A percentile compares a stretch with the other conserved stretches of the same genome.
Evolutionary conservation across 495 filamentous ascomycete genomes (phyloP).

Genomic region (Lindgomyces ingoldianus): DNA sequence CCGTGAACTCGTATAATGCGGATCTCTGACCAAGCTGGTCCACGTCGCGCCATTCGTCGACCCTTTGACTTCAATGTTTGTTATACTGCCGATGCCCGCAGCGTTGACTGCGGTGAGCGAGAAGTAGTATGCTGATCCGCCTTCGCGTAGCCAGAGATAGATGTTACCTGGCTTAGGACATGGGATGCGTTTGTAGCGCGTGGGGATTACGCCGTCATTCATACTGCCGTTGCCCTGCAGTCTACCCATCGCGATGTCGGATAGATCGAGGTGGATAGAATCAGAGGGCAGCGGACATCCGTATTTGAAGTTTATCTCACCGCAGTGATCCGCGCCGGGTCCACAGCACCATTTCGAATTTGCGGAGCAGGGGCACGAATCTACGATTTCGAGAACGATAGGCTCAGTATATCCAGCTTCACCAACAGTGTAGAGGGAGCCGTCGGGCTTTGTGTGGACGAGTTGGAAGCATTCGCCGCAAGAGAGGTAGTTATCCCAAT

Average conservation of each 20-base stretch:
- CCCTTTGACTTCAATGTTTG: conserved; percentile 3
- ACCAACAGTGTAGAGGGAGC: not conserved
- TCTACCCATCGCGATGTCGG: conserved; percentile 5
- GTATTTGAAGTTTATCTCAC: conserved; percentile 8
- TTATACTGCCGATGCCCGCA: conserved; percentile 5
- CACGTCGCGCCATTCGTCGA: not conserved
- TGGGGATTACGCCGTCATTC: conserved; percentile 12
- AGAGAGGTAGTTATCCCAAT: conserved; percentile 9
- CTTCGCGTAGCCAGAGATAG: conserved; percentile 9
- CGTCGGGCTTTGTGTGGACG: conserved; percentile 2
- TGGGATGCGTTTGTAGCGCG: not conserved
- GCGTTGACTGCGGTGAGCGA: conserved; percentile 5
- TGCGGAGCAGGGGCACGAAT: conserved; percentile 7
- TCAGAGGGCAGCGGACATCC: conserved; percentile 3
- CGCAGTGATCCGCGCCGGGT: conserved; percentile 8
- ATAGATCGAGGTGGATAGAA: conserved; percentile 8
- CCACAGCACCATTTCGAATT: conserved; percentile 11
- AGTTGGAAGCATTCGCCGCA: conserved; percentile 6
- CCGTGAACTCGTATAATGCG: not conserved
- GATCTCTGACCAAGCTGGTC: conserved; percentile 1
- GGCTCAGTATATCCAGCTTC: conserved; percentile 6
- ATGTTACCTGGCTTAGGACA: conserved; percentile 8
- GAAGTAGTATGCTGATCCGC: conserved; percentile 4
- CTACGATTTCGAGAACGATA: conserved; percentile 5
- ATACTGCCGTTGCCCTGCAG: conserved; percentile 4